Evolutionary conservation across 805 yeast genomes (phyloP).

Genomic region (Saturnispora gosingensis): DNA sequence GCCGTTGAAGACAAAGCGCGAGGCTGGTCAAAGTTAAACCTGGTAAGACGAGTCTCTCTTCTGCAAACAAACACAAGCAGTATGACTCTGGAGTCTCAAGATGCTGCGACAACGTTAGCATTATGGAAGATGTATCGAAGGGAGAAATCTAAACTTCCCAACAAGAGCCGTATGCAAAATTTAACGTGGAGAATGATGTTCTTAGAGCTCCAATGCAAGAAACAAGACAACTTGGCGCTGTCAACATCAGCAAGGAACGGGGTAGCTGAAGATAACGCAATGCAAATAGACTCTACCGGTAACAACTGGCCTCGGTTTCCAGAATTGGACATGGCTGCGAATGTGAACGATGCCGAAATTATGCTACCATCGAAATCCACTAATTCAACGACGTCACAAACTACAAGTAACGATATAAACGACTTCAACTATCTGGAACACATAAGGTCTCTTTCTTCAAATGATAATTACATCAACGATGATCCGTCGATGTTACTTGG

Average conservation of each 20-base stretch:
- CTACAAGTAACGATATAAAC: not conserved
- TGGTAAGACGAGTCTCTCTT: not conserved
- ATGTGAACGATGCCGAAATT: not conserved
- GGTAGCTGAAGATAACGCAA: not conserved
- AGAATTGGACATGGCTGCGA: conserved; percentile 19
- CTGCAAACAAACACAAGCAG: not conserved
- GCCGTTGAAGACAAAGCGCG: not conserved
- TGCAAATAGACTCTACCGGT: conserved; percentile 12
- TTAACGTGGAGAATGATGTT: conserved; percentile 84
- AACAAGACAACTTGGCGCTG: not conserved
- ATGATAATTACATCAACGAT: conserved; percentile 10
- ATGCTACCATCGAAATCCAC: not conserved
- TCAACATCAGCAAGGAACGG: not conserved
- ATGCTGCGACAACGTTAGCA: conserved; percentile 32
- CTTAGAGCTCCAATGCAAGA: conserved; percentile 24
- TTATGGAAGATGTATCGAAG: conserved; percentile 77
- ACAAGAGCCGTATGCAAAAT: conserved; percentile 70
- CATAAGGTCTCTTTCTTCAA: conserved; percentile 13
- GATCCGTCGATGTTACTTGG: not conserved
- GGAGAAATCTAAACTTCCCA: conserved; percentile 68
- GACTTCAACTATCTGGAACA: conserved; percentile 13
- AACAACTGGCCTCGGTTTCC: conserved; percentile 30
- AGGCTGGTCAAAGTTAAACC: not conserved
- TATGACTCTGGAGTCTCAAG: conserved; percentile 5
- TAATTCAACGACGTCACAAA: conserved; percentile 1